Base-by-base conservation (phyloP, 1,139 yeast genomes). In the Saccharomyces hybrid region DNA sequence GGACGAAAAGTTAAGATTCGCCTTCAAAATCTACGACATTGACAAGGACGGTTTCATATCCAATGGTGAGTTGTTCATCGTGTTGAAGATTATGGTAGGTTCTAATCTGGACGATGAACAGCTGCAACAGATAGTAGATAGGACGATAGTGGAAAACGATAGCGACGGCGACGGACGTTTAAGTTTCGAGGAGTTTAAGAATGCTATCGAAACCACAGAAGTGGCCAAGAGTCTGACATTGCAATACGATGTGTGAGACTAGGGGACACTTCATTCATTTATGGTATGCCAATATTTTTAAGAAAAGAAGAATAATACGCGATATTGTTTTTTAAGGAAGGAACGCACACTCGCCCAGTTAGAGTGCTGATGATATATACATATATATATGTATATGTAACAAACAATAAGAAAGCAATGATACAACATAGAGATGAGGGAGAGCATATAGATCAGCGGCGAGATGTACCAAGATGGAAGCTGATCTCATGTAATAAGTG, bases 21-120 rank as follows among this genome's bases (percentile, higher is more conserved):
- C 97, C 26, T 95, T 95, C 73, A 88, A 84, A 67, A 89, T 95
- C 19, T 95, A 93, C 67, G 99, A 95, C 68, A 90, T 95, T 60
- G 99, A 95, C 70, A 78, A 91, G 54, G 99, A 95, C 69, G 99
- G 99, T 0, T 90, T 70, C 67, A 88, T 95, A 49, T 91, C 97
- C 3, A 93, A 93, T 67, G 99, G 99, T 25, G 99, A 95, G 71
- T 73, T 95, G 56, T 95, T 86, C 67, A 79, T 93, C 50, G 98
- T 95, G 48, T 78, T 95, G 75, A 88, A 93, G 72, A 88, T 89
- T 83, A 95, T 95, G 99, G 99, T 93, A 46, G 99, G 98, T 2
- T 86, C 83, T 64, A 91, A 93, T 66, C 74, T 95, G 56, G 86
- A 84, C 59, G 96, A 88, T 57, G 84, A 81, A 42, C 97, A 93